Percentiles rank a stretch among this genome's conserved stretches.
Conservation (phyloP, 495 filamentous ascomycete species). For the Lophium mytilinum region DNA sequence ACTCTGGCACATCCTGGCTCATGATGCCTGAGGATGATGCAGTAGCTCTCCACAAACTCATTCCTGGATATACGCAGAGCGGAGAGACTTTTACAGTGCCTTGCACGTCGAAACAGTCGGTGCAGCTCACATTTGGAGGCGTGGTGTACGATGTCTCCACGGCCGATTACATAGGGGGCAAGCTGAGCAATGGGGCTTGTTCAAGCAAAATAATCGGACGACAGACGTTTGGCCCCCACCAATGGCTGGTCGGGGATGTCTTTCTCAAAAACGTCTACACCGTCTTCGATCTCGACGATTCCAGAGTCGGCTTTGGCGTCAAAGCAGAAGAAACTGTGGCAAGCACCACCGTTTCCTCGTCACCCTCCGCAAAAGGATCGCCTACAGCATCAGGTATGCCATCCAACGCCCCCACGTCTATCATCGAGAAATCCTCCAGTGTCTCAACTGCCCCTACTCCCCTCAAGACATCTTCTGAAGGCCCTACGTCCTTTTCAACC, state of each 20-base stretch:
- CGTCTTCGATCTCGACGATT: constrained; percentile 61
- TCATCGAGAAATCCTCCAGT: background rate
- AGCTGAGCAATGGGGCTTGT: constrained; percentile 41
- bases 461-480: background rate
- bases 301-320: constrained; percentile 21
- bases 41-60: constrained; percentile 51
- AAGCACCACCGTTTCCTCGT: background rate
- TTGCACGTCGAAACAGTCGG: constrained; percentile 50
- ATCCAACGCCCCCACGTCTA: background rate
- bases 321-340: constrained; percentile 1
- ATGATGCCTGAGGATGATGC: constrained; percentile 62
- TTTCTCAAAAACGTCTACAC: constrained; percentile 89
- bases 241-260: constrained; percentile 74
- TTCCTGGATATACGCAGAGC: constrained; percentile 48
- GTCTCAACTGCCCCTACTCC: background rate
- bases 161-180: constrained; percentile 58
- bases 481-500: background rate
- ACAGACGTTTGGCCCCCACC: constrained; percentile 39
- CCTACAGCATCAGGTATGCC: background rate
- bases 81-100: constrained; percentile 59
- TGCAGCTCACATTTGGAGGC: constrained; percentile 49
- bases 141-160: constrained; percentile 55
- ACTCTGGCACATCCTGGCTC: constrained; percentile 73
- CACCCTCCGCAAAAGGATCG: background rate
- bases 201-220: constrained; percentile 52